These are phyloP conservation scores for Fraxinus excelsior DNA, from an alignment of 257 asterid genomes.

Conservation along the genomic window DNA sequence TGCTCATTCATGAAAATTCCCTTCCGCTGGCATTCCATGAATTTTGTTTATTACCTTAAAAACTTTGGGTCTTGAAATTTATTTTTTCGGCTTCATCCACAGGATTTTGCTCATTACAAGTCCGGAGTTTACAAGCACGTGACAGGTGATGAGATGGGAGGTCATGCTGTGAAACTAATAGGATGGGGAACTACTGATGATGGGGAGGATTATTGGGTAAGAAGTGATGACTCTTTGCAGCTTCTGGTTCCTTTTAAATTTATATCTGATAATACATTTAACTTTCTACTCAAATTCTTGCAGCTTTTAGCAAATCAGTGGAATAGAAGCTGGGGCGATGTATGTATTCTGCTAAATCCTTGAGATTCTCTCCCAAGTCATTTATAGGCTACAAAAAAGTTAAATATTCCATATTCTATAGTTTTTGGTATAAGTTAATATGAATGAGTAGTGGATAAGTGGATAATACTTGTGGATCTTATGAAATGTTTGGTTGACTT, in stretches of 20 bases:
- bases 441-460: no score
- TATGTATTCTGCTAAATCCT: conserved; percentile 42
- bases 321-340: conserved; percentile 99
- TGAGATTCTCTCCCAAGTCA: conserved; percentile 13
- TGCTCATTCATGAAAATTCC: neutral
- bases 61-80: conserved; percentile 5
- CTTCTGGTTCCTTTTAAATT: conserved; percentile 24
- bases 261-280: conserved; percentile 16
- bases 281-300: conserved; percentile 28
- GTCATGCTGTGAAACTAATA: conserved; percentile 91
- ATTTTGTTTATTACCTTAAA: neutral
- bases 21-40: neutral
- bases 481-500: no score
- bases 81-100: conserved; percentile 11
- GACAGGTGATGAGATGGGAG: conserved; percentile 76
- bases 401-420: neutral
- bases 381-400: neutral
- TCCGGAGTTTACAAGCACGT: conserved; percentile 91
- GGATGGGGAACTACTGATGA: conserved; percentile 89
- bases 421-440: neutral
- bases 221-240: neutral
- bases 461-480: no score
- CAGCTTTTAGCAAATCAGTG: conserved; percentile 96
- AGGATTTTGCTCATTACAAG: conserved; percentile 92
- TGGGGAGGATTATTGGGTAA: conserved; percentile 96